These are phyloP conservation scores for Irpex rosettiformis DNA, from an alignment of 1,284 basidiomycete genomes.

Conservation along the genomic window DNA sequence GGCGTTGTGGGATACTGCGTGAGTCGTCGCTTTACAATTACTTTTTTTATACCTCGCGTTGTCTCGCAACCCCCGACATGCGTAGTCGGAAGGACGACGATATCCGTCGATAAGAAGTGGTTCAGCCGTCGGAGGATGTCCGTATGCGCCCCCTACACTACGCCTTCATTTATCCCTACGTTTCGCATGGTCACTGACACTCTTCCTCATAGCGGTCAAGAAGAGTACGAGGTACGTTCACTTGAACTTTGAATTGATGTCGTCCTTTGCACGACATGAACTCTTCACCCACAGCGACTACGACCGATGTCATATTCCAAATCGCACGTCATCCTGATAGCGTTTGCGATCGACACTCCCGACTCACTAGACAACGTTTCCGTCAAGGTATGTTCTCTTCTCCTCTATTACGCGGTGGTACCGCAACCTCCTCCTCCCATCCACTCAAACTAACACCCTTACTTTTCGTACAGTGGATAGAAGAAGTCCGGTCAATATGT, in stretches of 20 bases:
- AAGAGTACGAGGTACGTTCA: constrained; percentile 81
- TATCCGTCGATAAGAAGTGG: no score
- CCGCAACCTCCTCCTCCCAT: no score
- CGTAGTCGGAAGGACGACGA: no score
- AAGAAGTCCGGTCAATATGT: constrained; percentile 92
- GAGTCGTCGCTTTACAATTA: no score
- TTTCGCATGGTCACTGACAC: no score
- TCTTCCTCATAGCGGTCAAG: constrained; percentile 80
- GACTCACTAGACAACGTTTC: constrained; percentile 96
- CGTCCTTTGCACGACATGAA: not conserved
- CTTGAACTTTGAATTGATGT: no score
- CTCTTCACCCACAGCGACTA: constrained; percentile 56
- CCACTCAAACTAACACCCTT: no score
- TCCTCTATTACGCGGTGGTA: not conserved
- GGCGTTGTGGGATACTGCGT: constrained; percentile 98
- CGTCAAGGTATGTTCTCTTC: constrained; percentile 66
- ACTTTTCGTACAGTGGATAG: constrained; percentile 76
- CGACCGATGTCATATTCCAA: constrained; percentile 96
- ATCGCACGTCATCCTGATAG: constrained; percentile 98
- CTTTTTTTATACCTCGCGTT: constrained; percentile 4
- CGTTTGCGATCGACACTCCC: constrained; percentile 94
- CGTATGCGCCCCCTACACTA: no score
- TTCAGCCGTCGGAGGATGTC: no score
- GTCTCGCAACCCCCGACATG: no score
- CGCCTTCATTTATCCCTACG: no score